Base-by-base conservation (phyloP, 1,139 yeast genomes). In the Suhomyces wounanorum region DNA sequence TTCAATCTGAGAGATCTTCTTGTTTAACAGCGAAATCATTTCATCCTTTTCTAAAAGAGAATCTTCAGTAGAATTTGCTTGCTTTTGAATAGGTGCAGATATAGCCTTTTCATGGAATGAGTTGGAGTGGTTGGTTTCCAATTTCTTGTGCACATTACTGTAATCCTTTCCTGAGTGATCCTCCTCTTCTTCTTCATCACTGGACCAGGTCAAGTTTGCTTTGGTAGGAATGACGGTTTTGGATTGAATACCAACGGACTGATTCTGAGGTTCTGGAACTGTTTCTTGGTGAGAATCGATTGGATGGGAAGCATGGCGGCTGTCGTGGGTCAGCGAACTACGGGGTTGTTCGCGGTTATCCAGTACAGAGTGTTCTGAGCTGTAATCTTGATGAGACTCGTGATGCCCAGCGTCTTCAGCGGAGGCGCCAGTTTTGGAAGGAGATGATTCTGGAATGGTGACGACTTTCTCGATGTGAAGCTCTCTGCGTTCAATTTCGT, bases 401-500 rank as follows among this genome's bases (percentile, higher is more conserved):
- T 39, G 16, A 23, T 39, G 16, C 18, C 23, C 31, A 11, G 30
- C 11, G 25, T 40, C 37, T 8, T 23, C 25, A 11, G 18, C 40
- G 3, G 17, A 16, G 17, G 36, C 13, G 10, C 17, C 33, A 14
- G 37, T 11, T n/a, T 28, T 39, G n/a, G 46, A 3, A 16, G 47
- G 47, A n/a, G 47, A 47, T 9, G 50, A 13, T 26, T 43, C 42
- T n/a, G 52, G 49, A 13, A 46, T 38, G 40, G 52, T 45, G 33
- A 48, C 18, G 5, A 43, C 48, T 14, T 43, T 47, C 28, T 52
- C 59, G 11, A 64, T 58, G 55, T 81, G 82, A 49, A 84, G 81
- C 21, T 79, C 79, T 61, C 99, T 77, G 62, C 97, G 81, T 62
- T 87, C 91, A 46, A 92, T 88, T 67, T 95, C 99, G 65, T 75